phyloP scores from a whole-genome alignment of 140 eudicot species.

The Artemisia princeps region DNA sequence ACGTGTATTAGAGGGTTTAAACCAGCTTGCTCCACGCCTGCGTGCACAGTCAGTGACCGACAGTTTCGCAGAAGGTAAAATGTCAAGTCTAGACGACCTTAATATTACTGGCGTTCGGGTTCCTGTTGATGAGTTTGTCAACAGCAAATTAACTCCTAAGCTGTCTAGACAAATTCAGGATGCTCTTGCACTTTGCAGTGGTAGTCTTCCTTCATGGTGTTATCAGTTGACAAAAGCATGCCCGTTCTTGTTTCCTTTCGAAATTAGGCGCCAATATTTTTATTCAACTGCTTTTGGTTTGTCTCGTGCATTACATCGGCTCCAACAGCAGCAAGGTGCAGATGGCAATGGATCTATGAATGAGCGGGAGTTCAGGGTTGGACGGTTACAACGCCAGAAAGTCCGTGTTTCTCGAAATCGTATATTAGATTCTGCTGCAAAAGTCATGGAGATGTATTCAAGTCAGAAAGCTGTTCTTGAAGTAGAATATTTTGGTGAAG shows the following conservation, averaged over 20 bases:
- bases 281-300: conserved; percentile 93
- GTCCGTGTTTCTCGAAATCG: conserved; percentile 96
- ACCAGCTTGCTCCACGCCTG: conserved; percentile 73
- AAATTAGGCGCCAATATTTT: conserved; percentile 78
- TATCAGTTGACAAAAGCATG: conserved; percentile 87
- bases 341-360: conserved; percentile 60
- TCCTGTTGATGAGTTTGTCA: conserved; percentile 57
- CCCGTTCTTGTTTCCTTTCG: conserved; percentile 88
- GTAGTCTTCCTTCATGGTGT: conserved; percentile 94
- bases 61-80: conserved; percentile 59
- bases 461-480: conserved; percentile 93
- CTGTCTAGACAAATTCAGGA: conserved; percentile 87
- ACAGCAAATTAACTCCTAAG: conserved; percentile 78
- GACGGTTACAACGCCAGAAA: conserved; percentile 82
- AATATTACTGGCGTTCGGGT: conserved; percentile 37
- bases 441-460: conserved; percentile 98
- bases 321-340: conserved; percentile 96
- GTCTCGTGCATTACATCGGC: conserved; percentile 76
- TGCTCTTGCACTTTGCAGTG: conserved; percentile 88
- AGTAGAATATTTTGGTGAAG: conserved; percentile 98
- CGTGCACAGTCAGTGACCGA: conserved; percentile 46
- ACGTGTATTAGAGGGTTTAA: conserved; percentile 73
- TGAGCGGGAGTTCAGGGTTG: conserved; percentile 73
- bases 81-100: conserved; percentile 42
- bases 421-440: conserved; percentile 88